Conservation (phyloP, 2,329 filamentous ascomycete species). For the Fusarium lyarnte region DNA sequence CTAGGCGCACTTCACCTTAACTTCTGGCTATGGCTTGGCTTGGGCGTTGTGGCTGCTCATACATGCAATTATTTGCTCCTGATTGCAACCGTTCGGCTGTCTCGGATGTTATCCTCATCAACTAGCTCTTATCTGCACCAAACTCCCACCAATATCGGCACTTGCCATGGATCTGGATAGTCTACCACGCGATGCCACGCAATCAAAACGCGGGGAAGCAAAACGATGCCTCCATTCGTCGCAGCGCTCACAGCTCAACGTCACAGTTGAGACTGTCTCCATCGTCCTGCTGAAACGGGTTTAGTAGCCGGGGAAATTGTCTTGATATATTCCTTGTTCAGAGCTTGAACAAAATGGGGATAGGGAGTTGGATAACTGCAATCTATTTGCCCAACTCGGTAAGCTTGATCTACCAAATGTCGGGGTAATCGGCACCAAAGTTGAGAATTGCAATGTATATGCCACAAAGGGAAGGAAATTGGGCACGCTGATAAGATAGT, state of each 20-base stretch:
- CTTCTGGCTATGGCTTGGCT: too few species aligned
- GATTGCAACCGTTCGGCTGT: neutral
- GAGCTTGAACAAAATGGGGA: neutral
- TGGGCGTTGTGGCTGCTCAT: neutral
- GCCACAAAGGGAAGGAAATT: slow-evolving; percentile 6
- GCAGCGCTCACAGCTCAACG: neutral
- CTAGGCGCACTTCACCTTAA: neutral
- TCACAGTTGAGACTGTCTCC: neutral
- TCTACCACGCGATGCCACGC: too few species aligned
- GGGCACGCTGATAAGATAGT: neutral
- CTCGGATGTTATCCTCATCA: neutral
- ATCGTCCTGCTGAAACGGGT: neutral
- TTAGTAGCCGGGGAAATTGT: neutral
- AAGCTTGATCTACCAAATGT: neutral
- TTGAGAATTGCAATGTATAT: slow-evolving; percentile 11
- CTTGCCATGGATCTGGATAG: neutral
- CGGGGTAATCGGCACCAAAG: neutral
- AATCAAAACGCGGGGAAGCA: slow-evolving; percentile 1
- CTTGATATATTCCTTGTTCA: neutral
- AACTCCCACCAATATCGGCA: neutral
- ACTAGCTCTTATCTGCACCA: neutral
- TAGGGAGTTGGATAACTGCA: neutral
- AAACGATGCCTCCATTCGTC: neutral
- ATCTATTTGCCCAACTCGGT: slow-evolving; percentile 11
- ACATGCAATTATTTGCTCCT: neutral